Conservation (phyloP, 2,329 filamentous ascomycete species). For the Pseudogymnoascus sp. region DNA sequence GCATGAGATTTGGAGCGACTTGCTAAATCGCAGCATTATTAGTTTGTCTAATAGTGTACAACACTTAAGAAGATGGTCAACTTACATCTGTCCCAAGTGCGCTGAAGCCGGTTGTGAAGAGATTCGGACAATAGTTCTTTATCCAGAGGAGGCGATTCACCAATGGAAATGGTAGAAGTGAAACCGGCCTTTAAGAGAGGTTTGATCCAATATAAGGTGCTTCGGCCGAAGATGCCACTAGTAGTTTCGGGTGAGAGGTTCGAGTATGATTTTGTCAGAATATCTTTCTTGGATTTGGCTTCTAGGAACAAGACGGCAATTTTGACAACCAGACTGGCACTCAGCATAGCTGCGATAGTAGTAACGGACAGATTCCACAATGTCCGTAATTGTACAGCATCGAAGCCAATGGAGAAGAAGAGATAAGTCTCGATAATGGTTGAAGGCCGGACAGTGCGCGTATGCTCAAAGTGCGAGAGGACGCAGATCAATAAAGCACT, state of each 20-base stretch:
- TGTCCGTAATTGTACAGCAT: constrained; percentile 35
- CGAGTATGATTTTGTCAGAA: constrained; percentile 25
- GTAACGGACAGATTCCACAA: constrained; percentile 31
- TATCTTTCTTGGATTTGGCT: constrained; percentile 31
- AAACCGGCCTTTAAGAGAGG: background rate
- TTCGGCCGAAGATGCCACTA: constrained; percentile 27
- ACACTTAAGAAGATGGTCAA: background rate
- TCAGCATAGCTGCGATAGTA: constrained; percentile 17
- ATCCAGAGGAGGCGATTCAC: background rate
- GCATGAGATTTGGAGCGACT: background rate
- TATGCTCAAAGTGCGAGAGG: constrained; percentile 31
- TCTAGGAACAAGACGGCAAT: constrained; percentile 31
- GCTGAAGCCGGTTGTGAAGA: background rate
- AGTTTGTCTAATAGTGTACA: background rate
- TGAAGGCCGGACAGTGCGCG: constrained; percentile 33
- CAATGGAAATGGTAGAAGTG: background rate
- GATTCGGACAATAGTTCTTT: background rate
- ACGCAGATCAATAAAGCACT: constrained; percentile 25
- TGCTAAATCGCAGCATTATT: background rate
- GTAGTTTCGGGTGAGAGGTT: constrained; percentile 23
- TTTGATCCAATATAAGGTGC: constrained; percentile 32
- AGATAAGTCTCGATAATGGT: constrained; percentile 35
- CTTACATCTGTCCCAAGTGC: background rate
- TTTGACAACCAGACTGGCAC: constrained; percentile 23
- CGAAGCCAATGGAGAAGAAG: constrained; percentile 35